Percentiles rank a stretch among this genome's conserved stretches.
Evolutionary conservation across 2,329 filamentous ascomycete genomes (phyloP).

Genomic region (Hymenoscyphus salicellus): DNA sequence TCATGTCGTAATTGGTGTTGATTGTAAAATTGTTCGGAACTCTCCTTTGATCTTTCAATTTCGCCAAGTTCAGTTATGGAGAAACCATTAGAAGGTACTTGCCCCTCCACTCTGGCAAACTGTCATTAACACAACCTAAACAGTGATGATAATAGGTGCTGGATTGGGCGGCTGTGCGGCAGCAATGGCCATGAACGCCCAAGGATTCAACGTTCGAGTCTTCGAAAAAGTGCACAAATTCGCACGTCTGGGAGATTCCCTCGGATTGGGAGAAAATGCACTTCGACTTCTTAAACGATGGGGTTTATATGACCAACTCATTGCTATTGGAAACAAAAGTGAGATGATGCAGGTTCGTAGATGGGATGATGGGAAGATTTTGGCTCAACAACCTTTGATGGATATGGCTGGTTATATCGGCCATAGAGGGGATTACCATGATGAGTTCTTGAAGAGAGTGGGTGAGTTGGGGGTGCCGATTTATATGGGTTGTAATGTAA

Average conservation of each 20-base stretch:
- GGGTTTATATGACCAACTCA: slow-evolving; percentile 43
- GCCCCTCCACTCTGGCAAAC: too few relatives aligned
- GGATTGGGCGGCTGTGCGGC: slow-evolving; percentile 49
- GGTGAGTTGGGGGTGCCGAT: slow-evolving; percentile 41
- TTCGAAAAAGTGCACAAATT: slow-evolving; percentile 46
- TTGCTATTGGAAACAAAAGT: slow-evolving; percentile 46
- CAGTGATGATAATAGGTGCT: slow-evolving; percentile 49
- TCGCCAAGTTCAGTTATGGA: slow-evolving; percentile 1
- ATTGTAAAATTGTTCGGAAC: neutral
- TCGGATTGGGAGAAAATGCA: slow-evolving; percentile 48
- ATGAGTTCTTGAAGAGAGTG: slow-evolving; percentile 42
- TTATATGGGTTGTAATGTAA: slow-evolving; percentile 38
- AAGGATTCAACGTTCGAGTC: slow-evolving; percentile 42
- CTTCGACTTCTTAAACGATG: slow-evolving; percentile 45
- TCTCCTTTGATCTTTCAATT: neutral
- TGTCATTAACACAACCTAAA: neutral
- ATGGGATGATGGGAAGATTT: slow-evolving; percentile 47
- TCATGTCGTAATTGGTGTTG: neutral
- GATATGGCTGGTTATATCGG: slow-evolving; percentile 50
- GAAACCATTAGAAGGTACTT: slow-evolving; percentile 17
- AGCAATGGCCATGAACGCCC: slow-evolving; percentile 47
- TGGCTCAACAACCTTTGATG: slow-evolving; percentile 48
- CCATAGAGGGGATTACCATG: slow-evolving; percentile 45
- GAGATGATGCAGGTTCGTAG: slow-evolving; percentile 47
- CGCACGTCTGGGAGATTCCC: slow-evolving; percentile 44